phyloP scores from a whole-genome alignment of 176 grass and related monocot species.

The Pontederia crassipes region DNA sequence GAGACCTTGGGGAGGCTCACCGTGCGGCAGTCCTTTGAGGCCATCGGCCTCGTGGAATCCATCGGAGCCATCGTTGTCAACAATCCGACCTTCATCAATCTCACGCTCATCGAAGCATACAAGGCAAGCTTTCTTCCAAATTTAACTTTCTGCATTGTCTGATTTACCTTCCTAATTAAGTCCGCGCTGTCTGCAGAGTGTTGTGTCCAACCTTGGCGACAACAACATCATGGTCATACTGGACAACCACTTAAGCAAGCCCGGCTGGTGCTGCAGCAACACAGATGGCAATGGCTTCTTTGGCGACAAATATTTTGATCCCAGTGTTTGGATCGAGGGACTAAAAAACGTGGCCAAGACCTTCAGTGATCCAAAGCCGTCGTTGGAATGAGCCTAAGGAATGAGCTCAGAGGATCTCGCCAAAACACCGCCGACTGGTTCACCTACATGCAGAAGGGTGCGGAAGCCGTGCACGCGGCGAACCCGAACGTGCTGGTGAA shows the following conservation, averaged over 20 bases:
- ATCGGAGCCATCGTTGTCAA: conserved; percentile 1
- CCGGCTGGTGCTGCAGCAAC: too few species aligned
- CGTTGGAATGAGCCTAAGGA: not conserved
- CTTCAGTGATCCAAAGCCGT: not conserved
- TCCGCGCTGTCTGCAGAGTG: not conserved
- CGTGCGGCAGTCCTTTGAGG: conserved; percentile 1
- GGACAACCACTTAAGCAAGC: conserved; percentile 7
- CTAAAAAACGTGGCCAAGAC: conserved; percentile 1
- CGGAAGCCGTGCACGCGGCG: not conserved
- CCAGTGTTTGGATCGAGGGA: not conserved
- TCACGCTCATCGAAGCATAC: conserved; percentile 5
- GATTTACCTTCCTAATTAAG: too few species aligned
- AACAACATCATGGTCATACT: conserved; percentile 12
- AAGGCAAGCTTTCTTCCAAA: not conserved
- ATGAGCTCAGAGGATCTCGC: too few species aligned
- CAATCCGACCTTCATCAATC: conserved; percentile 1
- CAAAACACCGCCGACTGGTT: too few species aligned
- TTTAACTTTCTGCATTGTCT: too few species aligned
- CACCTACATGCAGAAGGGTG: too few species aligned
- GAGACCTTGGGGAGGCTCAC: conserved; percentile 5
- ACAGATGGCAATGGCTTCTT: too few species aligned
- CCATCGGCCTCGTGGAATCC: conserved; percentile 2
- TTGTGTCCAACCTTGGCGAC: conserved; percentile 7
- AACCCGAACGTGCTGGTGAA: conserved; percentile 5
- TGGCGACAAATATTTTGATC: too few species aligned